phyloP scores from a whole-genome alignment of 2,329 filamentous ascomycete genomes.

The Trichoderma koningii region DNA sequence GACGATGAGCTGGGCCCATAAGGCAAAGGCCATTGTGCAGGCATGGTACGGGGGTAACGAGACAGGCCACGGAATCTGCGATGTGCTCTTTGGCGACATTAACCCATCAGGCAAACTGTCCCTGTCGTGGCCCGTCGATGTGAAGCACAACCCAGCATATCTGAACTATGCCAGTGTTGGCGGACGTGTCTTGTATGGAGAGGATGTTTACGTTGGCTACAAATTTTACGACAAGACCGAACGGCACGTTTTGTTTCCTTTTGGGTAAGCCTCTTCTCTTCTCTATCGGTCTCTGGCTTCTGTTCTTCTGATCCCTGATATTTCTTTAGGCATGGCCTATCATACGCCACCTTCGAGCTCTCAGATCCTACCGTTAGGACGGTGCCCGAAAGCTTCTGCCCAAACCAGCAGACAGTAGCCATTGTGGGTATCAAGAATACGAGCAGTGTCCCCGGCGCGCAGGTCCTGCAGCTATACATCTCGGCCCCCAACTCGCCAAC shows the following conservation, averaged over 20 bases:
- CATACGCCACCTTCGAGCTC: neutral
- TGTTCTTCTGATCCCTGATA: neutral
- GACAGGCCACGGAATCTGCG: conserved; percentile 6
- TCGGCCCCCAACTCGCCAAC: conserved; percentile 2
- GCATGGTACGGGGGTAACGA: conserved; percentile 12
- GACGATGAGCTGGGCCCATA: neutral
- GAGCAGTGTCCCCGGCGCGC: neutral
- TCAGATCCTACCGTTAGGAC: conserved; percentile 4
- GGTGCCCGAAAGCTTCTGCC: neutral
- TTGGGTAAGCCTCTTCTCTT: neutral
- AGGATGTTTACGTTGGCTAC: conserved; percentile 14
- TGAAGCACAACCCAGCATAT: conserved; percentile 9
- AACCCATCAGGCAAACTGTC: neutral
- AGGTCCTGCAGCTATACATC: conserved; percentile 9
- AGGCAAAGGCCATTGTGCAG: conserved; percentile 5
- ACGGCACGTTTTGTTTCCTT: conserved; percentile 10
- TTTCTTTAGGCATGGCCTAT: neutral
- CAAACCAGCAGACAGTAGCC: neutral
- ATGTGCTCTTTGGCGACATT: conserved; percentile 1
- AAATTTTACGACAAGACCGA: conserved; percentile 13
- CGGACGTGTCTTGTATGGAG: conserved; percentile 8
- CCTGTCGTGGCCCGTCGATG: neutral
- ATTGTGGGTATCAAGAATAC: conserved; percentile 1
- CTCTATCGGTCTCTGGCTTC: neutral
- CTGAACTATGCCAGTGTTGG: conserved; percentile 18